A percentile compares a stretch with the other conserved stretches of the same genome.
phyloP scores from a whole-genome alignment of 179 eudicot species.

The Nepenthes alata region DNA sequence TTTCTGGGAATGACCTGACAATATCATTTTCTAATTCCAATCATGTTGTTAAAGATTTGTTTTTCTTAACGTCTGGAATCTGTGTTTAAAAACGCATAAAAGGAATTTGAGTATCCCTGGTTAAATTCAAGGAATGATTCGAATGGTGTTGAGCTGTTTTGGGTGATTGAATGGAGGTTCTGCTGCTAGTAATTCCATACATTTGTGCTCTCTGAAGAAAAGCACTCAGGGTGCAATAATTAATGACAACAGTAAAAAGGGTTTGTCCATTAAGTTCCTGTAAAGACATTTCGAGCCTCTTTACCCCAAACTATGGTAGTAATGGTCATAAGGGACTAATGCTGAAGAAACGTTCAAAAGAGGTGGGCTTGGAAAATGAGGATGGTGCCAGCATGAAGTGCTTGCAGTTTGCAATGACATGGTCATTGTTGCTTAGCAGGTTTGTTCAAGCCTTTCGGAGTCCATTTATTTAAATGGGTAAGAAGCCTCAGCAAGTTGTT shows the following conservation, averaged over 20 bases:
- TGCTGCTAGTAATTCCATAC: constrained; percentile 11
- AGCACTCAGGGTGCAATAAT: constrained; percentile 10
- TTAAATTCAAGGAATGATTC: constrained; percentile 16
- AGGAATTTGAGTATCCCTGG: constrained; percentile 64
- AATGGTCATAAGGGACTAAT: constrained; percentile 19
- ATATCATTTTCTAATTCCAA: constrained; percentile 50
- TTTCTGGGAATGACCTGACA: constrained; percentile 52
- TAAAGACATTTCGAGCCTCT: constrained; percentile 41
- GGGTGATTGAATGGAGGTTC: constrained; percentile 12
- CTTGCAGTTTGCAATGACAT: constrained; percentile 60
- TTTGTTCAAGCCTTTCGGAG: constrained; percentile 52
- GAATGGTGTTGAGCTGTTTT: constrained; percentile 16
- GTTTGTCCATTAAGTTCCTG: constrained; percentile 33
- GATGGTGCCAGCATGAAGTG: constrained; percentile 51
- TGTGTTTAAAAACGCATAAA: constrained; percentile 49
- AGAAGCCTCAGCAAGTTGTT: constrained; percentile 35
- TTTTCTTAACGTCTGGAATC: constrained; percentile 47
- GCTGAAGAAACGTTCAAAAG: constrained; percentile 26
- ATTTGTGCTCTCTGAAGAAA: constrained; percentile 22
- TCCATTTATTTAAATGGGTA: constrained; percentile 39
- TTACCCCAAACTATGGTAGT: constrained; percentile 26
- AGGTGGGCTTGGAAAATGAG: constrained; percentile 26
- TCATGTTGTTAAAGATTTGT: constrained; percentile 48
- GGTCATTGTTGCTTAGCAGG: constrained; percentile 56
- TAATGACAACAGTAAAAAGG: constrained; percentile 42